Evolutionary conservation across 2,329 filamentous ascomycete genomes (phyloP).

Genomic region (Sporothrix euskadiensis): DNA sequence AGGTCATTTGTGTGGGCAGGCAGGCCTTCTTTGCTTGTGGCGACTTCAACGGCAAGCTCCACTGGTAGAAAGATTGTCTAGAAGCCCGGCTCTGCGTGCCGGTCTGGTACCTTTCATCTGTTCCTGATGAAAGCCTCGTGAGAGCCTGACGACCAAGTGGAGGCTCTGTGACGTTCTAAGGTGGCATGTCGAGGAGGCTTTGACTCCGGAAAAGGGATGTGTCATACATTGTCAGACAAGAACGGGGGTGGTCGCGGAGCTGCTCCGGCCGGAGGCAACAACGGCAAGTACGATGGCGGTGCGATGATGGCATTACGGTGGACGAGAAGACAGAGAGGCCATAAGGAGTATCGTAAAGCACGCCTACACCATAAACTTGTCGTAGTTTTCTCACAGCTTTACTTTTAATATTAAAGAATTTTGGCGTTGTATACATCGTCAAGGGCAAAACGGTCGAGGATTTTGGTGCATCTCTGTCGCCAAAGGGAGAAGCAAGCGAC

Average conservation of each 20-base stretch:
- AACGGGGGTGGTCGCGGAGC: not conserved
- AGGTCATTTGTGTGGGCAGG: not conserved
- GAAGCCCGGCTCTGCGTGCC: not conserved
- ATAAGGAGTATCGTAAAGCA: not conserved
- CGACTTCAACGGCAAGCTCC: not conserved
- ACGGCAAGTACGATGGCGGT: not conserved
- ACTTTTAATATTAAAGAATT: not conserved
- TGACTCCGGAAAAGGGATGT: not conserved
- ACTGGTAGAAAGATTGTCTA: not conserved
- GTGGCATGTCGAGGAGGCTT: not conserved
- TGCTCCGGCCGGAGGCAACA: not conserved
- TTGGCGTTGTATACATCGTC: not conserved
- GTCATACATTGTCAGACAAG: not conserved
- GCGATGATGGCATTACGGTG: not conserved
- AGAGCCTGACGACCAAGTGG: not conserved
- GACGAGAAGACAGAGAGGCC: not conserved
- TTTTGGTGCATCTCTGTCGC: not conserved
- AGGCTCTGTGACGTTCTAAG: not conserved
- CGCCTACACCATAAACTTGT: not conserved
- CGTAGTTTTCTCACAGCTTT: not conserved
- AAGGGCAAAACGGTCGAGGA: not conserved
- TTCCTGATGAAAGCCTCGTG: conserved; percentile 2
- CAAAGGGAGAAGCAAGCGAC: not conserved
- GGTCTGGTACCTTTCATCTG: not conserved
- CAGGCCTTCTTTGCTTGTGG: not conserved